phyloP scores from a whole-genome alignment of 768 basidiomycete genomes.

The Strobilomyces echinocephalus region DNA sequence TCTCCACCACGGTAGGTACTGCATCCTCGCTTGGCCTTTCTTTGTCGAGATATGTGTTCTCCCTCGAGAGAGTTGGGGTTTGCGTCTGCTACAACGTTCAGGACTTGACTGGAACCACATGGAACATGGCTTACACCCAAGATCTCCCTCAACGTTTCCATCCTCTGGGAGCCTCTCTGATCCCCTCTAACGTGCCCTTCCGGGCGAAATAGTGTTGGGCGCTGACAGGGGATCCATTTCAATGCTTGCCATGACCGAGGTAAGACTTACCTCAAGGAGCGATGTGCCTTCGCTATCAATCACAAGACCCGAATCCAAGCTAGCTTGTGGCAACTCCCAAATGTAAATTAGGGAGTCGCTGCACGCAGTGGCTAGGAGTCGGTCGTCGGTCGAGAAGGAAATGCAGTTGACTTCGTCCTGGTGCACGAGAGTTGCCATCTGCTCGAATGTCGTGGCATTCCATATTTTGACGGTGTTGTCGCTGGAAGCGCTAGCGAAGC shows the following conservation, averaged over 20 bases:
- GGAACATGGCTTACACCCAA: slow-evolving; percentile 14
- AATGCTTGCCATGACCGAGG: not conserved
- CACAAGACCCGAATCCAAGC: slow-evolving; percentile 27
- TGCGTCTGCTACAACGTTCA: slow-evolving; percentile 11
- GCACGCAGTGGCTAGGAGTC: slow-evolving; percentile 30
- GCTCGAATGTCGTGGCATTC: slow-evolving; percentile 25
- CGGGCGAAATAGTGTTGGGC: not conserved
- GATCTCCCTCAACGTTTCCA: slow-evolving; percentile 10
- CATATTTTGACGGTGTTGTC: slow-evolving; percentile 29
- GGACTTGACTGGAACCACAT: not conserved
- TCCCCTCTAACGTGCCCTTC: slow-evolving; percentile 1
- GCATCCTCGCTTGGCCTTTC: slow-evolving; percentile 1
- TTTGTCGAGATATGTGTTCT: slow-evolving; percentile 7
- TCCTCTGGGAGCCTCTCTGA: not conserved
- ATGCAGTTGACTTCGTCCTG: slow-evolving; percentile 27
- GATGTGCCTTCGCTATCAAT: slow-evolving; percentile 24
- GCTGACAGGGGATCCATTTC: slow-evolving; percentile 12
- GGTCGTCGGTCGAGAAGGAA: slow-evolving; percentile 28
- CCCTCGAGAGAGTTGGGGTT: not conserved
- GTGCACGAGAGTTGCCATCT: slow-evolving; percentile 20
- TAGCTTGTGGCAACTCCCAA: slow-evolving; percentile 29
- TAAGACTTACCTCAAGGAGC: slow-evolving; percentile 22
- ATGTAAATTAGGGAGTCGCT: slow-evolving; percentile 27
- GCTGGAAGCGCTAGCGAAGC: slow-evolving; percentile 27
- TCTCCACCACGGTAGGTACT: slow-evolving; percentile 5